Base-by-base conservation (phyloP, 345 rosid species). In the Citrus unshiu region DNA sequence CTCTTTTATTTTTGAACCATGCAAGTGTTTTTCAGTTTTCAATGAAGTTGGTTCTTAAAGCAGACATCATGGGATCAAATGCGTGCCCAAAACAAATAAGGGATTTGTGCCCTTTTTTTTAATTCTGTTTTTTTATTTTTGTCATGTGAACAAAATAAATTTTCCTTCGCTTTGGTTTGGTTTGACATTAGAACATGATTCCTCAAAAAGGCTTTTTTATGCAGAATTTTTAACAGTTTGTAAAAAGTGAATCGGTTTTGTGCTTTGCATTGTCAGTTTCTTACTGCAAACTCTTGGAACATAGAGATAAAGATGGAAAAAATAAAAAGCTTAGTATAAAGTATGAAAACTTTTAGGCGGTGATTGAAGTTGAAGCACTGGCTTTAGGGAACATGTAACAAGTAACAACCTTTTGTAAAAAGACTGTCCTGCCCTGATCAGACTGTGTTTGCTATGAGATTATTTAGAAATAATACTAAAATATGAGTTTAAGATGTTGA, bases 61-160 rank as follows among this genome's bases (percentile, higher is more conserved):
- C 82, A 61, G 78, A 81, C 88, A 85, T 86, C 84, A 88, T 86
- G 79, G 88, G 89, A 88, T 90, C 89, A 81, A 85, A 85, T 85
- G 88, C 82, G 72, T 79, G 79, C 51, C 14, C 56, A 74, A 56
- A 57, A 39, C 51, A 56, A 58, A 65, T 1, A 64, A 70, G 24
- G 67, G 59, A 70, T 76, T 70, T 79, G 61, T 40, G 57, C 76
- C 77, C 5, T 6, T 30, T 51, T 30, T 51, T 66, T 56, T 43
- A 19, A 34, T 7, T 6, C 54, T 7, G n/a, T 46, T 80, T 29
- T 9, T 24, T 34, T 29, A 9, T 74, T n/a, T n/a, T 21, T 70
- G 30, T 63, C 40, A 12, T 34, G 68, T 76, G 75, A 61, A 67
- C 37, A n/a, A 27, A 65, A 65, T 43, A 24, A 2, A 21, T 7